phyloP scores from a whole-genome alignment of 2,329 filamentous ascomycete genomes.

The Diplodia intermedia region DNA sequence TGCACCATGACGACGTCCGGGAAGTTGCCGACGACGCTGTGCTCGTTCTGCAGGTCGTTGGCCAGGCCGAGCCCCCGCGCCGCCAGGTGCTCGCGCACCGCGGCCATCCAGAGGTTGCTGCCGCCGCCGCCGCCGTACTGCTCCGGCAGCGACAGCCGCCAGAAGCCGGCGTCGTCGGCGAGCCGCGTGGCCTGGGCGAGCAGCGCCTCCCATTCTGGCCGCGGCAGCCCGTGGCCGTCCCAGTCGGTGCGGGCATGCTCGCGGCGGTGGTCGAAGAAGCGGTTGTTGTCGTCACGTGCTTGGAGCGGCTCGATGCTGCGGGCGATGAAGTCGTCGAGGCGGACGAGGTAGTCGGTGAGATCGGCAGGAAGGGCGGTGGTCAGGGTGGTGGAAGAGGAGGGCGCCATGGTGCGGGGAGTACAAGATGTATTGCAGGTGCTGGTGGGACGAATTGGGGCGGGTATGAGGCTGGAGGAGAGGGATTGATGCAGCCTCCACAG shows the following conservation, averaged over 20 bases:
- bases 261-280: constrained; percentile 71
- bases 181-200: constrained; percentile 57
- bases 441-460: neutral
- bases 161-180: constrained; percentile 67
- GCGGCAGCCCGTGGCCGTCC: constrained; percentile 63
- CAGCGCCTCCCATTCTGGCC: constrained; percentile 65
- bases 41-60: constrained; percentile 70
- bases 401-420: neutral
- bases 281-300: constrained; percentile 63
- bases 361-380: constrained; percentile 63
- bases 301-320: constrained; percentile 62
- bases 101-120: constrained; percentile 68
- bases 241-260: constrained; percentile 68
- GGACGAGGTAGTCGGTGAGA: constrained; percentile 55
- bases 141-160: constrained; percentile 63
- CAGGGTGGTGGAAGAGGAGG: constrained; percentile 46
- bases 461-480: neutral
- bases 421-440: neutral
- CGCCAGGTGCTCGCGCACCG: constrained; percentile 65
- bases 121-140: constrained; percentile 63
- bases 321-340: constrained; percentile 65
- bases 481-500: neutral
- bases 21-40: constrained; percentile 68
- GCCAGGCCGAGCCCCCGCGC: constrained; percentile 66
- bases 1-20: constrained; percentile 68